Evolutionary conservation across 192 early-diverging fungal species (phyloP), one percentile per base, ranked within the genome.

Genomic region (Umbelopsis isabellina): DNA sequence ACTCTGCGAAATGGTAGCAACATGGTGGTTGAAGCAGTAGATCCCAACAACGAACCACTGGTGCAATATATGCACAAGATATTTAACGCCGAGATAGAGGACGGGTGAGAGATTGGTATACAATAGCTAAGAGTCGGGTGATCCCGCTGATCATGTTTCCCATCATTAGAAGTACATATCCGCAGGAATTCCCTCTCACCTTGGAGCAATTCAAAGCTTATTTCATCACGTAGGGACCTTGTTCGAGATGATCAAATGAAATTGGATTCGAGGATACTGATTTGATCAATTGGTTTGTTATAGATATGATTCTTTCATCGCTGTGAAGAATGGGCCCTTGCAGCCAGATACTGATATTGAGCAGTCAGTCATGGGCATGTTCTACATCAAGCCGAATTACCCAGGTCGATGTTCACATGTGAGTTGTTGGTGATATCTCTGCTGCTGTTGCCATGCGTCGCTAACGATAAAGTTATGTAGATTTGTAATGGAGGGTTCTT

Each of bases 371-470:
- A 41, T 90, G n/a, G 91, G 90, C 12, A 81, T 80, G 55, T 92
- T 91, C 67, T 94, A 94, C 66, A 75, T 92, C 70, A 93, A 93
- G 75, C 91, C 90, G 5, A 94, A 94, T 72, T 94, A 86, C 70
- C 91, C 91, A 27, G 92, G 89, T n/a, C 77, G 88, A 53, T 90
- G 84, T 48, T 80, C 80, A 22, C 75, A 80, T 50, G 75, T 78
- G 70, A 66, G 65, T 66, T 12, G 1, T 48, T 30, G 3, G 30
- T 50, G 12, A 61, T 2, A 15, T 49, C 46, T 45, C 23, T 68
- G 50, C 20, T 51, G 22, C 52, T 55, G 5, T 46, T 35, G 37
- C 2, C 52, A 45, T 41, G 25, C 8, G 9, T 20, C 16, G 45
- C 30, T 30, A 41, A 16, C 50, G 20, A 70, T 48, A 47, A 37